These are phyloP conservation scores for Ophiocordyceps camponoti-floridani DNA, from an alignment of 2,329 filamentous ascomycete species.

Conservation along the genomic window DNA sequence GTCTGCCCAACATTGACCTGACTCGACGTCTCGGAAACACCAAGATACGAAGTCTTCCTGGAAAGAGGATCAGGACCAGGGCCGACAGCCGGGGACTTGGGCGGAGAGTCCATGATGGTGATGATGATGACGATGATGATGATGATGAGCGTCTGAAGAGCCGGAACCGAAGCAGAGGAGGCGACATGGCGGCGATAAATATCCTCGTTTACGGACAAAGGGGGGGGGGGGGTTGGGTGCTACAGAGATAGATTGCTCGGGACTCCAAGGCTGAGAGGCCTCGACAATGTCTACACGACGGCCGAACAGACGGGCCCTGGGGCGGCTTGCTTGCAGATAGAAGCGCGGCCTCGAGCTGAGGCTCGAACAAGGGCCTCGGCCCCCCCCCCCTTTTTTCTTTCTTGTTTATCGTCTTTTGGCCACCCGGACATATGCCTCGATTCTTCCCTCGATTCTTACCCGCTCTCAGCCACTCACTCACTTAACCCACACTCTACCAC, in stretches of 20 bases:
- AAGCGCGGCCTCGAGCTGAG: neutral
- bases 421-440: neutral
- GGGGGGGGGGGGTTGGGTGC: neutral
- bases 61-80: constrained; percentile 1
- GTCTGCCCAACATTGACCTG: constrained; percentile 1
- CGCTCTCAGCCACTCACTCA: no score
- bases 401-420: neutral
- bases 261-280: neutral
- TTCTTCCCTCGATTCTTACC: no score
- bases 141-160: no score
- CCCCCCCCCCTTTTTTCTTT: neutral
- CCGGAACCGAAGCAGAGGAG: neutral
- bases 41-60: constrained; percentile 2
- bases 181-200: neutral
- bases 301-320: neutral
- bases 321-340: neutral
- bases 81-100: neutral
- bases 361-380: neutral
- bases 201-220: neutral
- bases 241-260: neutral
- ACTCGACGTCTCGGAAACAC: neutral
- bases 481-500: no score
- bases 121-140: neutral
- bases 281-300: neutral
- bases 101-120: constrained; percentile 1